Conservation (phyloP, 345 rosid genomes). For the Boechera divaricarpa region DNA sequence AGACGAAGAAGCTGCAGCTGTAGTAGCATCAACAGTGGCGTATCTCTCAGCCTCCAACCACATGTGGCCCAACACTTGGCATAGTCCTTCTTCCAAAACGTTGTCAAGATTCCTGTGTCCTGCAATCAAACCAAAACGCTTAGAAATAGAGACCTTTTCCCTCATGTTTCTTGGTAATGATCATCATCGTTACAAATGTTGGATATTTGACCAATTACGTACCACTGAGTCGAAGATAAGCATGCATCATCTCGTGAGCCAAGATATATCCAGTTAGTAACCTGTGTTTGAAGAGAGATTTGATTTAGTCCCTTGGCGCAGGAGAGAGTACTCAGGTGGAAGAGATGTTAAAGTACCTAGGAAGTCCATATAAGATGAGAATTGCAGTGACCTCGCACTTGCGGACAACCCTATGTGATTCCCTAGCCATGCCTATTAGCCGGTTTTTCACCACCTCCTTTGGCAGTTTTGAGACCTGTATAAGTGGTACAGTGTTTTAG, state of each 20-base stretch:
- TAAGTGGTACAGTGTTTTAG: too few relatives aligned
- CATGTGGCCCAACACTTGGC: conserved; percentile 91
- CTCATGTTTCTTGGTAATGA: background rate
- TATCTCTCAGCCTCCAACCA: conserved; percentile 74
- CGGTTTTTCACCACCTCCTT: too few relatives aligned
- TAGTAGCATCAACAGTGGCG: background rate
- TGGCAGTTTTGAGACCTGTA: too few relatives aligned
- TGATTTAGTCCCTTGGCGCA: background rate
- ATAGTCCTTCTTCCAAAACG: conserved; percentile 90
- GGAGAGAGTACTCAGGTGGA: background rate
- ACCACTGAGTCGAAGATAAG: conserved; percentile 93
- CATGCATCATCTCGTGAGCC: conserved; percentile 99
- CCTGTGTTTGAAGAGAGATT: conserved; percentile 47
- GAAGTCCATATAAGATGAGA: conserved; percentile 88
- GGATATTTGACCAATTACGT: background rate
- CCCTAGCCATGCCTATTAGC: conserved; percentile 45
- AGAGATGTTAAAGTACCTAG: conserved; percentile 56
- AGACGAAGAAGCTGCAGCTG: conserved; percentile 33
- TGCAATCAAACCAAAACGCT: conserved; percentile 30
- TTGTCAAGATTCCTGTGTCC: conserved; percentile 69
- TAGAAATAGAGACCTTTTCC: background rate
- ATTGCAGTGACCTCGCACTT: conserved; percentile 92
- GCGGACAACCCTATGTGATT: conserved; percentile 64
- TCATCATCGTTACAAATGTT: background rate
- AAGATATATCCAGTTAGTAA: conserved; percentile 87